Evolutionary conservation across 2,329 filamentous ascomycete species (phyloP).

Genomic region (Coniosporium tulheliwenetii): DNA sequence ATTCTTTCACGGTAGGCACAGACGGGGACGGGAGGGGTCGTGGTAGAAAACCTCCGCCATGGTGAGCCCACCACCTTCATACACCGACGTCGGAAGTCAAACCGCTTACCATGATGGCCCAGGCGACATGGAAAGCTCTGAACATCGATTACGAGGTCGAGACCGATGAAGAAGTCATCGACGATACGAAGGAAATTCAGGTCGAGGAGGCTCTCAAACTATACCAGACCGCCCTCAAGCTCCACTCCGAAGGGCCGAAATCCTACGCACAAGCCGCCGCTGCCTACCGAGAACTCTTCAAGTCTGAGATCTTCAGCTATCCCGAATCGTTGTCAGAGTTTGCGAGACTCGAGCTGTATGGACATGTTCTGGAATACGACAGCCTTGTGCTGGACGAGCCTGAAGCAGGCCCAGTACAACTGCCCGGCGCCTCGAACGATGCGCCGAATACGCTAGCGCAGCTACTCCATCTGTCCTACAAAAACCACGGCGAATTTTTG

Average conservation of each 20-base stretch:
- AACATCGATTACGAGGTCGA: slow-evolving; percentile 92
- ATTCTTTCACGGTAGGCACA: background rate
- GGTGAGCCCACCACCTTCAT: too few relatives aligned
- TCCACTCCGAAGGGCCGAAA: slow-evolving; percentile 71
- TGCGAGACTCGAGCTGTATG: slow-evolving; percentile 47
- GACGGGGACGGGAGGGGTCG: background rate
- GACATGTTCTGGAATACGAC: slow-evolving; percentile 25
- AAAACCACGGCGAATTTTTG: slow-evolving; percentile 85
- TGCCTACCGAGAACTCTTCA: slow-evolving; percentile 73
- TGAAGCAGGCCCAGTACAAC: slow-evolving; percentile 24
- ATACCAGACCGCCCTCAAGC: slow-evolving; percentile 80
- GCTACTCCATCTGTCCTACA: slow-evolving; percentile 83
- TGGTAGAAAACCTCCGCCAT: slow-evolving; percentile 14
- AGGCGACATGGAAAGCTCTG: slow-evolving; percentile 61
- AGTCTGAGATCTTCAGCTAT: slow-evolving; percentile 88
- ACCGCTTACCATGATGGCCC: too few relatives aligned
- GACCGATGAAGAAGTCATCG: slow-evolving; percentile 66
- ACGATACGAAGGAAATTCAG: slow-evolving; percentile 91
- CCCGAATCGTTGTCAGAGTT: slow-evolving; percentile 78
- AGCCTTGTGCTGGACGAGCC: slow-evolving; percentile 21
- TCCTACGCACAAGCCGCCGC: slow-evolving; percentile 61
- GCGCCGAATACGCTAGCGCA: slow-evolving; percentile 71
- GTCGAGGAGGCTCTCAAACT: slow-evolving; percentile 93
- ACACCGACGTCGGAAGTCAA: too few relatives aligned
- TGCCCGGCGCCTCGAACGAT: slow-evolving; percentile 50